phyloP scores from a whole-genome alignment of 2,329 filamentous ascomycete genomes.

The Nothopassalora personata region DNA sequence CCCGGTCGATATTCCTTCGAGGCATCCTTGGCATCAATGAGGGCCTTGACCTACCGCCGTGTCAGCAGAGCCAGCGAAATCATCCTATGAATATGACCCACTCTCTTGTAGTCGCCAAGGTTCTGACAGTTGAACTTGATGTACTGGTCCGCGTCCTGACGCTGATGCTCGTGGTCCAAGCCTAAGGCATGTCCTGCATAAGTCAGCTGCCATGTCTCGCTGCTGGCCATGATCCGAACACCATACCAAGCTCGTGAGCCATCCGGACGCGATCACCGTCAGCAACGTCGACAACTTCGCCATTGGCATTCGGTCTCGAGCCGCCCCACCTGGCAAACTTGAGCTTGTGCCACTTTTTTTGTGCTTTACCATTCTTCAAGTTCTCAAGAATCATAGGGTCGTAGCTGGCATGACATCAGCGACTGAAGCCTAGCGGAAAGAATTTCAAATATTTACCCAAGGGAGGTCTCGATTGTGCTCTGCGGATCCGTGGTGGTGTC shows the following conservation, averaged over 20 bases:
- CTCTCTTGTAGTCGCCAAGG: background rate
- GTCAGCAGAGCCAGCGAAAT: background rate
- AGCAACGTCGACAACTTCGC: background rate
- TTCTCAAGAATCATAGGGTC: background rate
- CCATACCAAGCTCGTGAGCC: background rate
- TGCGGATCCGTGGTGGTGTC: background rate
- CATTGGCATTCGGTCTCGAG: background rate
- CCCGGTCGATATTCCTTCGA: background rate
- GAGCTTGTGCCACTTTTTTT: background rate
- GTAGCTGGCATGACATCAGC: background rate
- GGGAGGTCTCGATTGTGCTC: background rate
- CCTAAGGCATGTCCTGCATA: background rate
- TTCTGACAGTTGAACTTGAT: slow-evolving; percentile 1
- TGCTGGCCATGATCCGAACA: background rate
- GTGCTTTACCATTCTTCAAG: background rate
- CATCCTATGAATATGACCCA: background rate
- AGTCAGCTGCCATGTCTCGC: background rate
- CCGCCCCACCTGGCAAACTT: background rate
- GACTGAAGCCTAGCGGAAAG: background rate
- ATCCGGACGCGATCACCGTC: background rate
- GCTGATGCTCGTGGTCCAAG: background rate
- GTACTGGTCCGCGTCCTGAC: background rate
- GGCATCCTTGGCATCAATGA: background rate
- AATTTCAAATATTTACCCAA: background rate
- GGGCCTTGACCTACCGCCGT: background rate